Evolutionary conservation across 2,329 filamentous ascomycete species (phyloP), one percentile per base, ranked within the genome.

Genomic region (Sclerotinia nivalis): DNA sequence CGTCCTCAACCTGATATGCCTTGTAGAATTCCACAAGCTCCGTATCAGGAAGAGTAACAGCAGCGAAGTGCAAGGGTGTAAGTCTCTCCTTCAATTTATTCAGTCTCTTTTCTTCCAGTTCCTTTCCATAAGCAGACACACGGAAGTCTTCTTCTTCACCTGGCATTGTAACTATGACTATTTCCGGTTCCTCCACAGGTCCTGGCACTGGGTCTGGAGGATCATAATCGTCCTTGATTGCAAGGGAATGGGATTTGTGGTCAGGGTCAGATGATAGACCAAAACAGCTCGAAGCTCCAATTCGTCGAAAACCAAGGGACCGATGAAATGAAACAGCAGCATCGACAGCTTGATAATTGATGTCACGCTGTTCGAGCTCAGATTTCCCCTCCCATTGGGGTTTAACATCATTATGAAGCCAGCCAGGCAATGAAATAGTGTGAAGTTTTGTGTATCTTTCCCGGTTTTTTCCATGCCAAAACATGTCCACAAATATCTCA

Each of bases 221-320:
- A 54, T 77, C 69, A 62, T 71, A 78, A 64, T 78, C 77, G n/a
- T 73, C 70, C 10, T 49, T 52, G 15, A 66, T 25, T 8, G 64
- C 3, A 43, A 79, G 62, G 6, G 66, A 58, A 50, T 70, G 74
- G n/a, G 76, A 73, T 58, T 73, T 71, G 70, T 80, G 78, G 37
- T 62, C 64, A 28, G 71, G 54, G 52, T 78, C 71, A 22, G 71
- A 68, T 54, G 77, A 72, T 56, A 78, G 73, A 49, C 76, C 77
- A 52, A 79, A 78, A 71, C 74, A 79, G n/a, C 50, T 55, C 3
- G 78, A 78, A 34, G 73, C 75, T 13, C 79, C 79, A 58, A 81
- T 74, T 58, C 78, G 20, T 31, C 78, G 76, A 71, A 79, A 80
- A 12, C 78, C 78, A 47, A 79, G 50, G 22, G 76, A 72, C 34